Base-by-base conservation (phyloP, 768 basidiomycete genomes). In the Tylopilus plumbeoviolaceoides region DNA sequence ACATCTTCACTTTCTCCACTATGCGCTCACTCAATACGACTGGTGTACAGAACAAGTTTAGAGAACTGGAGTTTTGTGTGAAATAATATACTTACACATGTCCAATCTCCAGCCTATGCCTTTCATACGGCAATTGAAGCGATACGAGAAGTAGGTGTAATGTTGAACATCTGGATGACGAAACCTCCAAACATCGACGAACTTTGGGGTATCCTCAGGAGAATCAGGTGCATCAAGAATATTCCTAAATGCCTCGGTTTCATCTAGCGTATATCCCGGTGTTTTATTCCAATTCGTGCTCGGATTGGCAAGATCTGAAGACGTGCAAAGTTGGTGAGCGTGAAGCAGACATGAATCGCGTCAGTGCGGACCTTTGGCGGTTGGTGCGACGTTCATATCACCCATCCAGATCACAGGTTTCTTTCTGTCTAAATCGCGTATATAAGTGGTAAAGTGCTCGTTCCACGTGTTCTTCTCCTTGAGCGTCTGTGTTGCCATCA, bases 351-450 rank as follows among this genome's bases (percentile, higher is more conserved):
- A 28, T 5, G 41, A 25, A 28, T 30, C 10, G n/a, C 23, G 45
- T 43, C 47, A 46, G 39, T 7, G 42, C 59, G 21, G 38, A 86
- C 89, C 89, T 48, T 79, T 73, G 44, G 76, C 83, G 1, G 89
- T 89, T 3, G 89, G 89, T 5, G 91, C 89, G 40, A 91, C 89
- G 55, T 95, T 95, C 51, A 94, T 63, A 69, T 95, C 92, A 7
- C 92, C 92, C 11, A 79, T 76, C 92, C 92, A 94, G 50, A 95
- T 86, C 10, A 95, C 86, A 3, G 91, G 84, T 61, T 94, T 95
- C 61, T 78, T 81, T 56, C 74, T 78, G 69, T 93, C 89, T 4
- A 94, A 72, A 21, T 81, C 75, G 5, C 82, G 82, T 20, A 94
- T 76, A 62, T 93, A 86, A 3, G 72, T 57, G 48, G 85, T 82